A percentile compares a stretch with the other conserved stretches of the same genome.
Evolutionary conservation across 2,329 filamentous ascomycete genomes (phyloP).

Genomic region (Diaporthe amygdali): DNA sequence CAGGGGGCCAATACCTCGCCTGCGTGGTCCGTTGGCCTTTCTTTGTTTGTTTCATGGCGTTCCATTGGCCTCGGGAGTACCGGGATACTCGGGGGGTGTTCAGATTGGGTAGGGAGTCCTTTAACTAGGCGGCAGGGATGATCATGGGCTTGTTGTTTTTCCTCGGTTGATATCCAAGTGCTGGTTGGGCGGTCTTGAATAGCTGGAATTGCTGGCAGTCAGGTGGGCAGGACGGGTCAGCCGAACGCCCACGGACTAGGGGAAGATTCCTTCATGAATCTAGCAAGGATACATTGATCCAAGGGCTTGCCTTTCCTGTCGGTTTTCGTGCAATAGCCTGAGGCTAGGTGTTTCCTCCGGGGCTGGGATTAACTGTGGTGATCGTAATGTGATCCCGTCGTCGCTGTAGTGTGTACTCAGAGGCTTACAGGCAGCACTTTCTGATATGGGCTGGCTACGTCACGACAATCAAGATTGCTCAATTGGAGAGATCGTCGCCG

Average conservation of each 20-base stretch:
- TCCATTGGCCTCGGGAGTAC: not conserved
- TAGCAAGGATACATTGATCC: not conserved
- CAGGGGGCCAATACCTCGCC: not conserved
- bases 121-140: not conserved
- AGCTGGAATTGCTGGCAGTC: not conserved
- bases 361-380: not conserved
- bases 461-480: not conserved
- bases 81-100: not conserved
- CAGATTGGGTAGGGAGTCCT: constrained; percentile 1
- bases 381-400: not conserved
- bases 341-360: not conserved
- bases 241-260: not conserved
- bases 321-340: not conserved
- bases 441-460: not conserved
- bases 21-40: not conserved
- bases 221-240: not conserved
- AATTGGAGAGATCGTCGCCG: no score
- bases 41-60: not conserved
- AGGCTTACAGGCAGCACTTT: not conserved
- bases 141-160: not conserved
- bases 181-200: not conserved
- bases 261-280: not conserved
- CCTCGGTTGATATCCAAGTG: constrained; percentile 4
- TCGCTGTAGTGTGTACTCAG: not conserved
- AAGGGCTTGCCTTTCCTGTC: not conserved